These are phyloP conservation scores for Colletotrichum caudatum DNA, from an alignment of 2,329 filamentous ascomycete species.

Conservation along the genomic window DNA sequence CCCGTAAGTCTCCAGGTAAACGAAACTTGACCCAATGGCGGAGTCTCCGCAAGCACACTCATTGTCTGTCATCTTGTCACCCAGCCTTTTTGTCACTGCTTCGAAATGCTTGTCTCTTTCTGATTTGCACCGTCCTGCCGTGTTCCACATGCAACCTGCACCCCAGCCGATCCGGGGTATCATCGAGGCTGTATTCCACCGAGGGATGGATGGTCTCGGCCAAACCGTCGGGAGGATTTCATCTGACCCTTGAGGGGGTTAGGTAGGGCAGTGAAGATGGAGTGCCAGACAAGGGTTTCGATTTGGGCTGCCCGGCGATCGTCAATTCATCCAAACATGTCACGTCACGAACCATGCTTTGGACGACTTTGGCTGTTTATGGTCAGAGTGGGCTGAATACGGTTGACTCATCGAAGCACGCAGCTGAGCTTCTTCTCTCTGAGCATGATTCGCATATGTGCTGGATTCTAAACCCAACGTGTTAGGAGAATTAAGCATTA, in stretches of 20 bases:
- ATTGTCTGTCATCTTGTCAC: not conserved
- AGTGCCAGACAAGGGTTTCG: too few species aligned
- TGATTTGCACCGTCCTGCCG: not conserved
- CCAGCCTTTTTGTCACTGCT: not conserved
- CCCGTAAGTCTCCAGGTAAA: not conserved
- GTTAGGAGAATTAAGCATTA: not conserved
- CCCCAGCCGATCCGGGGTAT: not conserved
- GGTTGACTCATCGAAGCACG: not conserved
- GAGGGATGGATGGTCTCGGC: constrained; percentile 19
- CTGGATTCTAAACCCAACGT: not conserved
- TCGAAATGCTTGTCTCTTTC: not conserved
- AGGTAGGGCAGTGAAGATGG: not conserved
- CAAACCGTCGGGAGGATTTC: constrained; percentile 23
- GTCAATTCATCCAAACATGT: too few species aligned
- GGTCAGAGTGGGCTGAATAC: not conserved
- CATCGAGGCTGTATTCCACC: constrained; percentile 4
- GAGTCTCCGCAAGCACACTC: constrained; percentile 36
- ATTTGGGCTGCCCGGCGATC: not conserved
- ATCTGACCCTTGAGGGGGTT: not conserved
- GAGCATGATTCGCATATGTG: not conserved
- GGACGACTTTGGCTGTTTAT: not conserved
- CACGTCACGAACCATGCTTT: not conserved
- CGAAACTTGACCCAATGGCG: constrained; percentile 7
- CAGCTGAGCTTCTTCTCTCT: not conserved
- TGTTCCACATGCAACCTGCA: constrained; percentile 3